phyloP scores from a whole-genome alignment of 106 monocot species.

The Amphibolis antarctica region DNA sequence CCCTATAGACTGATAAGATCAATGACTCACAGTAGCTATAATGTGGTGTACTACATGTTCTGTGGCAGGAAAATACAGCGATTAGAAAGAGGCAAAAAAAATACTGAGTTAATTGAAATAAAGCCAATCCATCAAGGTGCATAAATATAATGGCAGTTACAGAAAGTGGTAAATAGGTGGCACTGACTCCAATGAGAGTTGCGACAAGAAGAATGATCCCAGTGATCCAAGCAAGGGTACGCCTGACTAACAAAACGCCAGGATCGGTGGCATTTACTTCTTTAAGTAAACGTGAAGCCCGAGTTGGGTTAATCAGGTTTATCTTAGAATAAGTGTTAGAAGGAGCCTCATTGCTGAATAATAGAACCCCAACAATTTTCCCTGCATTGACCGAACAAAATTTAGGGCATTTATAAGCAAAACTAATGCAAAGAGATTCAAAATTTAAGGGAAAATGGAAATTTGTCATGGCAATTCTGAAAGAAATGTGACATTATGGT shows the following conservation, averaged over 20 bases:
- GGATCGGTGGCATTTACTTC: slow-evolving; percentile 20
- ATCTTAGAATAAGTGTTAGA: slow-evolving; percentile 14
- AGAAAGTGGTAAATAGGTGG: neutral
- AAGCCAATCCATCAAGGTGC: too few relatives aligned
- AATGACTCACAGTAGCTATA: too few relatives aligned
- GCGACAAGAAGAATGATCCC: slow-evolving; percentile 81
- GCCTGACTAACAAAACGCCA: slow-evolving; percentile 48
- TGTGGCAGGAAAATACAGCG: too few relatives aligned
- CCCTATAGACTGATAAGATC: too few relatives aligned
- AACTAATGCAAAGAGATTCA: neutral
- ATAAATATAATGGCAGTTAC: neutral
- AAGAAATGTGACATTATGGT: too few relatives aligned
- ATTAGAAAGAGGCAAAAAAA: neutral
- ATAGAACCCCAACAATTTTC: slow-evolving; percentile 49
- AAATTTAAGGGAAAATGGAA: neutral
- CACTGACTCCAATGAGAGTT: slow-evolving; percentile 68
- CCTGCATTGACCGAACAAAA: slow-evolving; percentile 27
- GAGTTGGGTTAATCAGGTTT: slow-evolving; percentile 24
- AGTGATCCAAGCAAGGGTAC: slow-evolving; percentile 86
- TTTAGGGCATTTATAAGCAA: neutral
- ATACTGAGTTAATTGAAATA: neutral
- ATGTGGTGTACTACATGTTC: too few relatives aligned
- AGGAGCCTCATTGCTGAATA: slow-evolving; percentile 26
- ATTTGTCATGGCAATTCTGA: neutral
- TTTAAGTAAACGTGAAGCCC: slow-evolving; percentile 29